Conservation (phyloP, 2,329 filamentous ascomycete species). For the Cercospora sp. region DNA sequence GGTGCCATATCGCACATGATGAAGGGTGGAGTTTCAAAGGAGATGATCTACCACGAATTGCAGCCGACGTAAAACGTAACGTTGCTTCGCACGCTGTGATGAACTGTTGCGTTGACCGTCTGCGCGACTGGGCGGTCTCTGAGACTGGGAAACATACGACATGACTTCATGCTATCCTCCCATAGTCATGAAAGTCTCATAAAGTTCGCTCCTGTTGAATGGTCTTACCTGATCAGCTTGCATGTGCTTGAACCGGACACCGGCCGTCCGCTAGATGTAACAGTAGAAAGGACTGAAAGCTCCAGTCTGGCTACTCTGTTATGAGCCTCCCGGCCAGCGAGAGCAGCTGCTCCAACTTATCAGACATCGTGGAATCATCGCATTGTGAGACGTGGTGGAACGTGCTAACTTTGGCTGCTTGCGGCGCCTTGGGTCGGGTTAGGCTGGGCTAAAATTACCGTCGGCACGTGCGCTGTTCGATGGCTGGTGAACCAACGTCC, state of each 20-base stretch:
- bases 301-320: not conserved
- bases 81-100: not conserved
- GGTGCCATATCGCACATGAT: not conserved
- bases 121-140: not conserved
- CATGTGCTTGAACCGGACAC: not conserved
- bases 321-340: not conserved
- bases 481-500: conserved; percentile 1
- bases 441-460: conserved; percentile 1
- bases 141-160: not conserved
- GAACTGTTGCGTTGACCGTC: not conserved
- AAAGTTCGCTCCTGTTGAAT: not conserved
- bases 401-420: not conserved
- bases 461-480: conserved; percentile 2
- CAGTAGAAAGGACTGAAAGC: not conserved
- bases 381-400: not conserved
- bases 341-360: not conserved
- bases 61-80: not conserved
- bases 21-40: not conserved
- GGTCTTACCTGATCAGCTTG: not conserved
- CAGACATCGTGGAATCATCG: not conserved
- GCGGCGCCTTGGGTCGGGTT: not conserved
- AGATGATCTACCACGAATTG: not conserved
- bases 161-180: not conserved
- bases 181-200: not conserved
- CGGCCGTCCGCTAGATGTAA: not conserved